Conservation (phyloP, 345 rosid species). For the Brassica cretica region DNA sequence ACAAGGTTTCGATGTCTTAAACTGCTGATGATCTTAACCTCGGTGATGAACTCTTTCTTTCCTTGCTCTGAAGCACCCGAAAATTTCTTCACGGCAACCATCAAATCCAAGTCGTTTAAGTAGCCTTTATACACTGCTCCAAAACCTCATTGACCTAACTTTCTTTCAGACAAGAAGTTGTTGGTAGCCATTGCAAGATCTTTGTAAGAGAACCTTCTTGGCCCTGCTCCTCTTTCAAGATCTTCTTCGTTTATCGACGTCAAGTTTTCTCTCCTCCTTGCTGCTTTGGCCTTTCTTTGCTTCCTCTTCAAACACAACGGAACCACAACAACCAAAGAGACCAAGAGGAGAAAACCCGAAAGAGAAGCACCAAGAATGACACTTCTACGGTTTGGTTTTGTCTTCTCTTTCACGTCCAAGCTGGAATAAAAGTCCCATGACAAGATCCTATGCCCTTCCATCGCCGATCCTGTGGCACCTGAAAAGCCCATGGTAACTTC, state of each 20-base stretch:
- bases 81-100: constrained; percentile 1
- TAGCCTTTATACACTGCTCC: constrained; percentile 2
- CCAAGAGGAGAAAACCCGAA: not conserved
- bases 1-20: no score
- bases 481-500: constrained; percentile 19
- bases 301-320: not conserved
- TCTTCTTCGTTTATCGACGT: constrained; percentile 8
- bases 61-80: constrained; percentile 8
- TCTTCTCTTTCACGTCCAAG: not conserved
- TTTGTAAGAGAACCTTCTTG: constrained; percentile 2
- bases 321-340: not conserved
- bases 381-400: not conserved
- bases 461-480: not conserved
- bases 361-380: not conserved
- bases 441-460: not conserved
- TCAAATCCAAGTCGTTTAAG: not conserved
- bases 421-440: not conserved
- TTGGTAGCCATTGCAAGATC: not conserved
- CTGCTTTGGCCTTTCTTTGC: not conserved
- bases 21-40: no score
- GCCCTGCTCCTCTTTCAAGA: constrained; percentile 6
- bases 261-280: constrained; percentile 4
- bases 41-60: constrained; percentile 2
- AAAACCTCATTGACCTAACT: not conserved
- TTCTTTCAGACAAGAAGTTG: not conserved